Percentiles rank a stretch among this genome's conserved stretches.
Evolutionary conservation across 2,329 filamentous ascomycete species (phyloP).

Genomic region (Monosporascus sp.): DNA sequence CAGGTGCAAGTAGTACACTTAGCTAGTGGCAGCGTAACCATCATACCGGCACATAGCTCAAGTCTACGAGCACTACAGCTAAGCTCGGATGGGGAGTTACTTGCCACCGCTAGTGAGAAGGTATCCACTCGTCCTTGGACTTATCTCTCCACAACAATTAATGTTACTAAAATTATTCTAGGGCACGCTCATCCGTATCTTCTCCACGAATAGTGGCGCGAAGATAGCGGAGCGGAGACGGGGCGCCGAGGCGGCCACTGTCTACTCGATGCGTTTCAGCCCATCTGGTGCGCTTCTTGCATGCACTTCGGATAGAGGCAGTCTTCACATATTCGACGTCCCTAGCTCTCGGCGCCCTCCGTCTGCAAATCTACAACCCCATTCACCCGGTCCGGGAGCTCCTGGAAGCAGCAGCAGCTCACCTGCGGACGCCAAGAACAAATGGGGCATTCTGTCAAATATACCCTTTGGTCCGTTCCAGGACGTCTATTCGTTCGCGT

Average conservation of each 20-base stretch:
- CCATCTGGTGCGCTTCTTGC: slow-evolving; percentile 76
- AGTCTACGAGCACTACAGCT: slow-evolving; percentile 73
- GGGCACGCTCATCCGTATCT: slow-evolving; percentile 86
- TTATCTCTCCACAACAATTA: slow-evolving; percentile 3
- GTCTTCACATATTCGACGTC: slow-evolving; percentile 88
- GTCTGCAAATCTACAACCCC: slow-evolving; percentile 8
- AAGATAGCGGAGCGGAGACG: slow-evolving; percentile 79
- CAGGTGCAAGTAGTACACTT: slow-evolving; percentile 87
- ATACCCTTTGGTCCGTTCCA: slow-evolving; percentile 87
- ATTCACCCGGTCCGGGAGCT: slow-evolving; percentile 12
- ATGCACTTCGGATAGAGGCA: slow-evolving; percentile 94
- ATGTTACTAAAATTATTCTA: slow-evolving; percentile 23
- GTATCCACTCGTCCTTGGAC: slow-evolving; percentile 28
- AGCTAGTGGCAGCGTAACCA: slow-evolving; percentile 75
- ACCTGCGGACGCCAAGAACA: slow-evolving; percentile 54
- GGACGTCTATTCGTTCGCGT: slow-evolving; percentile 82
- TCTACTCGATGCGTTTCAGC: slow-evolving; percentile 85
- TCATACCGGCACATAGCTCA: slow-evolving; percentile 84
- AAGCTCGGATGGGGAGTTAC: slow-evolving; percentile 70
- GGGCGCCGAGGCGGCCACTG: slow-evolving; percentile 80
- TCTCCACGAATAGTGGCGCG: slow-evolving; percentile 72
- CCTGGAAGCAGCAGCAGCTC: slow-evolving; percentile 12
- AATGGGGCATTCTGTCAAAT: slow-evolving; percentile 81
- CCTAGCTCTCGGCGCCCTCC: slow-evolving; percentile 45
- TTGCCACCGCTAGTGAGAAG: slow-evolving; percentile 87